phyloP scores from a whole-genome alignment of 345 rosid species.

The Dipteronia sinensis region DNA sequence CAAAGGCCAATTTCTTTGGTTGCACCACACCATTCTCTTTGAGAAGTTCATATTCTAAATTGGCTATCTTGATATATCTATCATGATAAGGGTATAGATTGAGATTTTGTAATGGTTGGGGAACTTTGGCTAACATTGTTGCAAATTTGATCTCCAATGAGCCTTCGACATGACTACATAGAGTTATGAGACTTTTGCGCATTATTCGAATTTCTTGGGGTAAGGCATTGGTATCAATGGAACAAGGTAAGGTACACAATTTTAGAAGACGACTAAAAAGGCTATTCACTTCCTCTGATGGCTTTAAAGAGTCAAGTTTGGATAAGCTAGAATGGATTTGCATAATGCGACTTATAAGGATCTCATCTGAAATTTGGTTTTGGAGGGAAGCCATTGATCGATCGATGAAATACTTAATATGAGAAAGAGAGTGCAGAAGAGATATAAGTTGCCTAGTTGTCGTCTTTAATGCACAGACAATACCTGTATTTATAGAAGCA shows the following conservation, averaged over 20 bases:
- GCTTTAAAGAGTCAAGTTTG: conserved; percentile 30
- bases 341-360: conserved; percentile 27
- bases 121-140: conserved; percentile 28
- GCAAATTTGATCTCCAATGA: conserved; percentile 47
- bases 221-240: conserved; percentile 28
- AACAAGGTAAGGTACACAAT: conserved; percentile 28
- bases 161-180: conserved; percentile 37
- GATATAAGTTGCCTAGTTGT: not conserved
- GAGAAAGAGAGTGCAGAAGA: not conserved
- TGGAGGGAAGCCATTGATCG: conserved; percentile 36
- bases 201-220: conserved; percentile 25
- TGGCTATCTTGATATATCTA: conserved; percentile 41
- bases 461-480: not conserved
- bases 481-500: not conserved
- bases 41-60: conserved; percentile 32
- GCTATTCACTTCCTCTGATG: conserved; percentile 33
- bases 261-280: conserved; percentile 30
- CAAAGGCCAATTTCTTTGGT: conserved; percentile 42
- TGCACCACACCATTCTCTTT: conserved; percentile 28
- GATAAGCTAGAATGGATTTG: conserved; percentile 31
- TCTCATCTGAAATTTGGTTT: conserved; percentile 22
- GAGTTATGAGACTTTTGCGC: conserved; percentile 34
- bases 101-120: conserved; percentile 32
- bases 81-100: conserved; percentile 38
- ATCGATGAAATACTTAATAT: not conserved